Conservation (phyloP, 208 protist genomes). For the Leishmania turanica region DNA sequence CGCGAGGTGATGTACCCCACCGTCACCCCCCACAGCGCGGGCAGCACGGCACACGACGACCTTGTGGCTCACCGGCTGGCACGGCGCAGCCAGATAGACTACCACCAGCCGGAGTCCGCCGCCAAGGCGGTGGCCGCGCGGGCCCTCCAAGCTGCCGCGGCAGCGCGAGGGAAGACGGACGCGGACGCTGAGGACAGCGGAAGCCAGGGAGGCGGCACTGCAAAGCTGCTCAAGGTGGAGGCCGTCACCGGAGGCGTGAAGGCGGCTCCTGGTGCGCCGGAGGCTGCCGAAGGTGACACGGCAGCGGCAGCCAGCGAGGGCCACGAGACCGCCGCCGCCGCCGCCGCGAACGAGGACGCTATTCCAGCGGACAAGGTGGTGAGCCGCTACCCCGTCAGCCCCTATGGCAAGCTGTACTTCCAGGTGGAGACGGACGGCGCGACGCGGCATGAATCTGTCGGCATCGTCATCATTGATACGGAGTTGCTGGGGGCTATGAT, state of each 20-base stretch:
- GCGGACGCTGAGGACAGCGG: conserved; percentile 17
- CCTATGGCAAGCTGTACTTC: conserved; percentile 86
- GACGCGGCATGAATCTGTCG: conserved; percentile 78
- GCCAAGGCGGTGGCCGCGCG: conserved; percentile 32
- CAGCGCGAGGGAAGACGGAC: conserved; percentile 4
- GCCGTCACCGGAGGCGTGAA: not conserved
- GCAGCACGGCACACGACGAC: conserved; percentile 12
- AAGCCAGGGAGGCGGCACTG: not conserved
- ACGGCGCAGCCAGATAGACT: conserved; percentile 64
- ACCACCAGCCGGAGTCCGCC: conserved; percentile 64
- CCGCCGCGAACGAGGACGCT: conserved; percentile 19
- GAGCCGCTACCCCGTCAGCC: conserved; percentile 73
- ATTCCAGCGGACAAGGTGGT: conserved; percentile 40
- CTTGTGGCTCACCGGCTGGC: conserved; percentile 35
- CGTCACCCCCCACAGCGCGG: not conserved
- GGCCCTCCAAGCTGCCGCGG: conserved; percentile 19
- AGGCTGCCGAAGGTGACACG: not conserved
- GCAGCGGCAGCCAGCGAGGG: conserved; percentile 1
- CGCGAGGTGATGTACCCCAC: conserved; percentile 32
- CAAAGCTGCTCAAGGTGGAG: conserved; percentile 24
- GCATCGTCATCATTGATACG: conserved; percentile 85
- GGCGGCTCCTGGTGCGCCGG: not conserved
- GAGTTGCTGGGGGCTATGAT: conserved; percentile 78
- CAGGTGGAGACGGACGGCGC: conserved; percentile 85
- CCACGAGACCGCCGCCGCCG: conserved; percentile 2